Evolutionary conservation across 163 green algal genomes (phyloP), one percentile per base, ranked within the genome.

Genomic region (Dunaliella salina): DNA sequence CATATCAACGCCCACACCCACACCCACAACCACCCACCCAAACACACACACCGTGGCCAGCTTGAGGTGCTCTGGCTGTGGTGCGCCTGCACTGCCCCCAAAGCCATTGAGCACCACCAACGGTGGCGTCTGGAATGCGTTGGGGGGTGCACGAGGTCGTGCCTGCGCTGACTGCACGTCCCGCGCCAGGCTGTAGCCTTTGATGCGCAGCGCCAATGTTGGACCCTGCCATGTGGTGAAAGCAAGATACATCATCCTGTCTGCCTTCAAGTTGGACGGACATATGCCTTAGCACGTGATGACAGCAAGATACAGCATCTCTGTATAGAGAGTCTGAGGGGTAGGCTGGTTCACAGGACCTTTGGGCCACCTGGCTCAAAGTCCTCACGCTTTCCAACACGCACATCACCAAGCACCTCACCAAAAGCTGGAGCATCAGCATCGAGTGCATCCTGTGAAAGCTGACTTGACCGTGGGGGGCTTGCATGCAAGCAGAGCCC

Each of bases 41-140:
- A 3, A 50, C 40, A 50, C 40, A 75, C 81, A 40, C 11, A 87
- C 86, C 33, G 86, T 88, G 22, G 86, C 85, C 86, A 99, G 91
- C 85, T 95, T 94, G 63, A 98, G 91, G 81, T 97, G 93, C 88
- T 97, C 91, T 32, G 89, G 83, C 59, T 75, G 63, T 29, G 63
- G 63, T 26, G 63, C 63, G 1, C 63, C 63, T 75, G 63, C 63
- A 15, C 63, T 75, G 59, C 87, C 80, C 75, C 81, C 84, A 87
- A 99, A 98, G 87, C 96, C 96, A 91, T 98, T 98, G 87, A 99
- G 92, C 75, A 99, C 97, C 82, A 99, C 95, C 85, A 99, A 92
- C 0, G 97, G 97, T 0, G 96, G 86, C 0, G 83, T 89, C 80
- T 92, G 88, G 81, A 91, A 95, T n/a, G 90, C 86, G 80, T 86